Percentiles rank a stretch among this genome's conserved stretches.
These are phyloP conservation scores for Fomitopsis palustris DNA, from an alignment of 1,284 basidiomycete genomes.

Conservation along the genomic window DNA sequence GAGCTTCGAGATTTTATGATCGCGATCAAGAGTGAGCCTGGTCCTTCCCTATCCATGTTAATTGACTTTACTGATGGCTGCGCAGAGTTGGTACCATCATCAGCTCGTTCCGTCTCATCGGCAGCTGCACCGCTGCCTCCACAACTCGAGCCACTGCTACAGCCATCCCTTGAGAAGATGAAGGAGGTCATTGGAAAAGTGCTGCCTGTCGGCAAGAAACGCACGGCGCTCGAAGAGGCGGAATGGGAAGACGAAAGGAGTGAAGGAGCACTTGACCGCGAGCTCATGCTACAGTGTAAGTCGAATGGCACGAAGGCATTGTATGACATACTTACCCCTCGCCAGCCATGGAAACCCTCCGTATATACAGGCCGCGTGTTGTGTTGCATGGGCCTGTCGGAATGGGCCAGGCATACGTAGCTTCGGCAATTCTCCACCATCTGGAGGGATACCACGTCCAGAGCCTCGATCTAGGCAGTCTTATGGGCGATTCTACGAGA, in stretches of 20 bases:
- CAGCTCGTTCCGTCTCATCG: constrained; percentile 86
- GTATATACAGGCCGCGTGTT: constrained; percentile 89
- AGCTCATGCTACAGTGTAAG: constrained; percentile 84
- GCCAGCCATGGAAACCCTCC: constrained; percentile 86
- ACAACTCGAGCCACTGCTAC: constrained; percentile 84
- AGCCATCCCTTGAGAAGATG: constrained; percentile 64
- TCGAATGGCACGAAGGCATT: no score
- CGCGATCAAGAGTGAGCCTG: constrained; percentile 88
- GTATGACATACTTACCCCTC: constrained; percentile 8
- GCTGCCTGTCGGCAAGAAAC: constrained; percentile 71
- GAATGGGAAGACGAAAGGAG: constrained; percentile 81
- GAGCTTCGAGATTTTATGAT: constrained; percentile 96
- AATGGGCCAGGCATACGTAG: constrained; percentile 90
- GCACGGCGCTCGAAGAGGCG: constrained; percentile 89
- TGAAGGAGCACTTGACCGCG: constrained; percentile 75
- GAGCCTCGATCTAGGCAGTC: constrained; percentile 84
- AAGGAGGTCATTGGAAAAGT: constrained; percentile 69
- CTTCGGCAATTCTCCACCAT: constrained; percentile 88
- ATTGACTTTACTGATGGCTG: constrained; percentile 5
- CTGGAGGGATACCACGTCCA: constrained; percentile 97
- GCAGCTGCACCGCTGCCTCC: constrained; percentile 81
- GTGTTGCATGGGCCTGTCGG: constrained; percentile 81
- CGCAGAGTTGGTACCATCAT: constrained; percentile 89
- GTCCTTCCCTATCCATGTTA: background rate
- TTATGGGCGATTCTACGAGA: constrained; percentile 88